These are phyloP conservation scores for Rhodomyrtus tomentosa DNA, from an alignment of 345 rosid genomes.

Conservation along the genomic window DNA sequence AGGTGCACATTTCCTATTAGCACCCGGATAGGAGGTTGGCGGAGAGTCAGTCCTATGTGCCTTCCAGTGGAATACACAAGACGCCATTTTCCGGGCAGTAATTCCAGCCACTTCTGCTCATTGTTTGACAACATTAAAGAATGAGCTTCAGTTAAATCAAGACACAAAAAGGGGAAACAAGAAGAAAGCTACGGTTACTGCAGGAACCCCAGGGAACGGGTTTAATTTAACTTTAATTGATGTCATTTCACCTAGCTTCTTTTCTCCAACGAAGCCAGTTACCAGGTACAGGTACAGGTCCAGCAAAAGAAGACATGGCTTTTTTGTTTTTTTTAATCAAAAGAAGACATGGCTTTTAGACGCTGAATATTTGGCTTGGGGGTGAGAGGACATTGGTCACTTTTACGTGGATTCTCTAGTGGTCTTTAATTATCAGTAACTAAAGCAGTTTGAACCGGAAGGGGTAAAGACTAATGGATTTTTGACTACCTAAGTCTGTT, in stretches of 20 bases:
- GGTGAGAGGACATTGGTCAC: neutral
- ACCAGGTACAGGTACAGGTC: neutral
- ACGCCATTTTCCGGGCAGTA: conserved; percentile 91
- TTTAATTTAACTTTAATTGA: neutral
- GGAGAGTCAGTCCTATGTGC: conserved; percentile 80
- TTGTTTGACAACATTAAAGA: neutral
- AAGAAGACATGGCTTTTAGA: neutral
- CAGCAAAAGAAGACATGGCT: neutral
- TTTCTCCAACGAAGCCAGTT: neutral
- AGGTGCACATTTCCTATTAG: conserved; percentile 61
- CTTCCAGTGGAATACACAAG: conserved; percentile 72
- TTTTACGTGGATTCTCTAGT: neutral
- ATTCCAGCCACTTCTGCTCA: conserved; percentile 67
- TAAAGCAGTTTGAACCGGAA: neutral
- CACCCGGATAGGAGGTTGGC: conserved; percentile 67
- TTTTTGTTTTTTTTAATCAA: too few species aligned
- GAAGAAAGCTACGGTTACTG: neutral
- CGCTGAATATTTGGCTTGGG: neutral
- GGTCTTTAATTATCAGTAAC: neutral
- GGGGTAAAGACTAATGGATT: neutral
- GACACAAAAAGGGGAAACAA: neutral
- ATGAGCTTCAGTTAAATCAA: neutral
- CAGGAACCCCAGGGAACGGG: neutral
- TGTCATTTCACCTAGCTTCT: neutral
- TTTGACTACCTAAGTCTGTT: neutral